A percentile compares a stretch with the other conserved stretches of the same genome.
phyloP scores from a whole-genome alignment of 73 alveolate species.

The Paramecium bursaria region DNA sequence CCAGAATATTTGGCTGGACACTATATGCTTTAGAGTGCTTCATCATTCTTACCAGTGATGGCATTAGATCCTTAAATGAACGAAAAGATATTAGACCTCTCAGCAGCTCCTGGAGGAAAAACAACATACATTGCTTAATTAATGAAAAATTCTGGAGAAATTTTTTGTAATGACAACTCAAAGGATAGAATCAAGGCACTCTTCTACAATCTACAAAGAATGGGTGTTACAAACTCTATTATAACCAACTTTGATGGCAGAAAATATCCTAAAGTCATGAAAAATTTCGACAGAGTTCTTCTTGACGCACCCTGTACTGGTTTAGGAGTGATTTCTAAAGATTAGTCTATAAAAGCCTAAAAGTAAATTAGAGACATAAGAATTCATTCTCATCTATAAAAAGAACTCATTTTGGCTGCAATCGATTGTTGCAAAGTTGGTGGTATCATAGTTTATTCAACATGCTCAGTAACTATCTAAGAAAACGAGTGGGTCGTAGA shows the following conservation, averaged over 20 bases:
- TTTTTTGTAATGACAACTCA: constrained; percentile 97
- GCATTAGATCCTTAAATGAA: constrained; percentile 98
- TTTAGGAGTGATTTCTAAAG: constrained; percentile 98
- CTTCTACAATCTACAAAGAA: constrained; percentile 92
- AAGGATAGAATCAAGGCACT: constrained; percentile 91
- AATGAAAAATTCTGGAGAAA: constrained; percentile 98
- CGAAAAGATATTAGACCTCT: constrained; percentile 96
- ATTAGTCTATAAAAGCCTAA: constrained; percentile 96
- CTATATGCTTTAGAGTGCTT: constrained; percentile 95
- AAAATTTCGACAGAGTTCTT: constrained; percentile 95
- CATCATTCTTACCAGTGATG: constrained; percentile 97
- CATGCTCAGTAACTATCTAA: constrained; percentile 98
- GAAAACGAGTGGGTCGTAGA: constrained; percentile 98
- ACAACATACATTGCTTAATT: constrained; percentile 98
- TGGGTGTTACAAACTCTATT: constrained; percentile 97
- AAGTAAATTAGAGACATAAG: constrained; percentile 90
- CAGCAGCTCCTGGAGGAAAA: constrained; percentile 99
- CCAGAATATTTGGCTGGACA: constrained; percentile 96
- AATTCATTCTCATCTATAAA: constrained; percentile 95
- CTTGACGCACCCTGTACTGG: constrained; percentile 99
- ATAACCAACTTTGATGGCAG: constrained; percentile 99
- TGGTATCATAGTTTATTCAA: constrained; percentile 88
- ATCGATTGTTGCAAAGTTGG: constrained; percentile 96
- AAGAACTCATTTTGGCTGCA: constrained; percentile 98
- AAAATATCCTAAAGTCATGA: constrained; percentile 87